These are phyloP conservation scores for Botrytis medusae DNA, from an alignment of 2,329 filamentous ascomycete species.

Conservation along the genomic window DNA sequence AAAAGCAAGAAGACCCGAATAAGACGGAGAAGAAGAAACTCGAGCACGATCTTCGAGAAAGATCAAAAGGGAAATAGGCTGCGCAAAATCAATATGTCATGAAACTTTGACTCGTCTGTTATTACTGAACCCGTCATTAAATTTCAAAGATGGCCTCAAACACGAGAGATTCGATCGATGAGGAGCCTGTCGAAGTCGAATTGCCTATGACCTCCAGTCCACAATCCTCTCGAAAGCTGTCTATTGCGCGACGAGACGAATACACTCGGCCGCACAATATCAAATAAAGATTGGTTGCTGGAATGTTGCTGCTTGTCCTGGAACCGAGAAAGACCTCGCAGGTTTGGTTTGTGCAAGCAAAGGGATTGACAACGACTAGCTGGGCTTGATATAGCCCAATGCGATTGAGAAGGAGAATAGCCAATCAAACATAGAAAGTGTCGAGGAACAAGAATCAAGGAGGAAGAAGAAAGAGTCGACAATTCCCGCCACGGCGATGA, in stretches of 20 bases:
- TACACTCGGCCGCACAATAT: slow-evolving; percentile 74
- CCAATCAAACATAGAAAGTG: slow-evolving; percentile 44
- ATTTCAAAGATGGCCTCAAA: slow-evolving; percentile 25
- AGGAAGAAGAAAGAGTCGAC: slow-evolving; percentile 43
- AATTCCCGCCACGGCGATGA: slow-evolving; percentile 52
- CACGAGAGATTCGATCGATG: slow-evolving; percentile 26
- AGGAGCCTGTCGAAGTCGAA: slow-evolving; percentile 20
- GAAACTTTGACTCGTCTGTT: slow-evolving; percentile 3
- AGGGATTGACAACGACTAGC: slow-evolving; percentile 64
- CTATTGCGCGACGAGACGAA: slow-evolving; percentile 69
- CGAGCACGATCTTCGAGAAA: slow-evolving; percentile 4
- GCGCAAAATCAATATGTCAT: slow-evolving; percentile 21
- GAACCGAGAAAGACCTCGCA: slow-evolving; percentile 82
- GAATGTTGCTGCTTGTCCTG: slow-evolving; percentile 86
- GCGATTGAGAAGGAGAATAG: slow-evolving; percentile 40
- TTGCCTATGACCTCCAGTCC: slow-evolving; percentile 44
- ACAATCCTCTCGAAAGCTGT: slow-evolving; percentile 65
- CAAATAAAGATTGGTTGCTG: slow-evolving; percentile 88
- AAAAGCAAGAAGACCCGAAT: not conserved
- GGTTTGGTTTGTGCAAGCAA: slow-evolving; percentile 81
- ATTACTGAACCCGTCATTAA: not conserved
- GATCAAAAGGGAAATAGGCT: not conserved
- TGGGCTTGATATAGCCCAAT: slow-evolving; percentile 50
- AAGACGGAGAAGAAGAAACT: not conserved
- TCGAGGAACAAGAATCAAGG: slow-evolving; percentile 49